Percentiles rank a stretch among this genome's conserved stretches.
Evolutionary conservation across 768 basidiomycete species (phyloP).

Genomic region (Lentinula lateritia): DNA sequence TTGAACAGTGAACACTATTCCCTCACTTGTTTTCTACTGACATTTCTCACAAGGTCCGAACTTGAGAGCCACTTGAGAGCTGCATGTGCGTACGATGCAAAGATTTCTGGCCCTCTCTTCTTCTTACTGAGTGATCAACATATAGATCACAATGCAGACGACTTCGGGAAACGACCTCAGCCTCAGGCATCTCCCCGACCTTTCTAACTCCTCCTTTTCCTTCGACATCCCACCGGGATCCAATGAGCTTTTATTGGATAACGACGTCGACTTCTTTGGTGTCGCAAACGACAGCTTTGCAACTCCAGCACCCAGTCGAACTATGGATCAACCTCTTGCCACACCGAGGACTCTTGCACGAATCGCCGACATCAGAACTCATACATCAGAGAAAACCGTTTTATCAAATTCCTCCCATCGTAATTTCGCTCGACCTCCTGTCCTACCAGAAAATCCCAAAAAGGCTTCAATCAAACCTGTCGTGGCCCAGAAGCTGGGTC

Average conservation of each 20-base stretch:
- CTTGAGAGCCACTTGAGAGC: too few species aligned
- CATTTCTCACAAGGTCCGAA: too few species aligned
- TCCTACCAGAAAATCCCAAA: neutral
- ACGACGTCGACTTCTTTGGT: conserved; percentile 42
- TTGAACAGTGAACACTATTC: too few species aligned
- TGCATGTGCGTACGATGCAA: too few species aligned
- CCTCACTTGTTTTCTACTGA: too few species aligned
- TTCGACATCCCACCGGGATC: conserved; percentile 48
- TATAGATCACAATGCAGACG: conserved; percentile 16
- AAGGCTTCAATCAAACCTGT: neutral
- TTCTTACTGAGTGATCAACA: neutral
- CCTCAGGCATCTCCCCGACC: conserved; percentile 48
- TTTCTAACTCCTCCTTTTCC: conserved; percentile 45
- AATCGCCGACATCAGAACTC: conserved; percentile 18
- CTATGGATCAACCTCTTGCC: conserved; percentile 27
- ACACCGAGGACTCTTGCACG: conserved; percentile 20
- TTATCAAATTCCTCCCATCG: neutral
- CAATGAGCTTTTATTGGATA: conserved; percentile 42
- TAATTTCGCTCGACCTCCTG: neutral
- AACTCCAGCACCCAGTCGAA: conserved; percentile 23
- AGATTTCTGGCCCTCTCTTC: neutral
- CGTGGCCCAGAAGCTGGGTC: neutral
- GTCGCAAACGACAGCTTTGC: conserved; percentile 33
- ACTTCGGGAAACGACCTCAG: conserved; percentile 37
- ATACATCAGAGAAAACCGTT: conserved; percentile 2